Percentiles rank a stretch among this genome's conserved stretches.
These are phyloP conservation scores for Peniophora sp. DNA, from an alignment of 1,284 basidiomycete genomes.

Conservation along the genomic window DNA sequence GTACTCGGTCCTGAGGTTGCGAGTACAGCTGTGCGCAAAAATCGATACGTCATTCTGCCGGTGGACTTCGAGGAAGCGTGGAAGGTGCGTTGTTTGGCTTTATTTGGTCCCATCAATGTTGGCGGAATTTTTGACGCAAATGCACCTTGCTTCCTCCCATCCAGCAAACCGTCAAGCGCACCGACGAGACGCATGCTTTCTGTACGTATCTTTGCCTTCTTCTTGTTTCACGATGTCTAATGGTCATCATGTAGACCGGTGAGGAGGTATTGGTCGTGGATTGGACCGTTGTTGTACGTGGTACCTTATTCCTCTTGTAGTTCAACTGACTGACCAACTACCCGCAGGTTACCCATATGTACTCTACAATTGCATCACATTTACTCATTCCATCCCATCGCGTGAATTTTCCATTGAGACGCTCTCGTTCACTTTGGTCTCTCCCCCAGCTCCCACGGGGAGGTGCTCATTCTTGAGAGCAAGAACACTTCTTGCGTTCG, in stretches of 20 bases:
- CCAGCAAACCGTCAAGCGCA: slow-evolving; percentile 89
- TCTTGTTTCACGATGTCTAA: slow-evolving; percentile 1
- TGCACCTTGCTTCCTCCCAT: slow-evolving; percentile 23
- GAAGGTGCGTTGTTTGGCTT: slow-evolving; percentile 72
- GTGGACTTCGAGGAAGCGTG: slow-evolving; percentile 98
- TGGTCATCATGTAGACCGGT: slow-evolving; percentile 36
- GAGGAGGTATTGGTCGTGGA: slow-evolving; percentile 19
- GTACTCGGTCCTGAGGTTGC: background rate
- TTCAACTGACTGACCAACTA: background rate
- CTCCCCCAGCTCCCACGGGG: slow-evolving; percentile 53
- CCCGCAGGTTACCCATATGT: slow-evolving; percentile 16
- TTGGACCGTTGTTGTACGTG: slow-evolving; percentile 19
- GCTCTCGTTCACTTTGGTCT: slow-evolving; percentile 71
- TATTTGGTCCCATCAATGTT: slow-evolving; percentile 32
- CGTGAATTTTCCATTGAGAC: slow-evolving; percentile 8
- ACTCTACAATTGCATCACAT: slow-evolving; percentile 23
- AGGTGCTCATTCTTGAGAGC: slow-evolving; percentile 80
- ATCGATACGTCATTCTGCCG: slow-evolving; percentile 95
- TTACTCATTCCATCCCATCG: slow-evolving; percentile 13
- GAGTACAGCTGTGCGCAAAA: slow-evolving; percentile 84
- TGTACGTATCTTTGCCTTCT: slow-evolving; percentile 49
- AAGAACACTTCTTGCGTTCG: slow-evolving; percentile 33
- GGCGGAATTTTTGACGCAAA: slow-evolving; percentile 13
- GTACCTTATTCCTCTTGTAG: background rate
- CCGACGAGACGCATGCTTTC: slow-evolving; percentile 92